These are phyloP conservation scores for Acer yangbiense DNA, from an alignment of 345 rosid genomes.

Conservation along the genomic window DNA sequence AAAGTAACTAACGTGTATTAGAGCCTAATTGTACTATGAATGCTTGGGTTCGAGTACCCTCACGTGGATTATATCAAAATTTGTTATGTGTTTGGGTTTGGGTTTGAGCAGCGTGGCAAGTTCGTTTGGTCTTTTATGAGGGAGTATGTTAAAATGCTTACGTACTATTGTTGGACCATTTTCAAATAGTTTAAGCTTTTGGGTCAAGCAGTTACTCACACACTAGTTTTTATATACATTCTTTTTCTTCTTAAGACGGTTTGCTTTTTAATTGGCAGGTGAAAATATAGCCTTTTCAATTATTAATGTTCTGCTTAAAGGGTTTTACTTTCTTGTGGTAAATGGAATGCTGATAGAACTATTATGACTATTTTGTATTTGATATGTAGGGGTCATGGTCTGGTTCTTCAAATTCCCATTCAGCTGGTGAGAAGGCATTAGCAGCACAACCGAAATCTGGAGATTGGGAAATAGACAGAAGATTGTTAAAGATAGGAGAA, in stretches of 20 bases:
- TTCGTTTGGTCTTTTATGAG: background rate
- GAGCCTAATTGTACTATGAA: background rate
- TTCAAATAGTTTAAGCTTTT: background rate
- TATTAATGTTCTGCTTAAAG: constrained; percentile 4
- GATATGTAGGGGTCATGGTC: constrained; percentile 59
- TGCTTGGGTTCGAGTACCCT: background rate
- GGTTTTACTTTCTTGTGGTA: background rate
- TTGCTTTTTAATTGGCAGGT: constrained; percentile 11
- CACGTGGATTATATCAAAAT: background rate
- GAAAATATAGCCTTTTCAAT: constrained; percentile 1
- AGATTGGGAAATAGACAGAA: constrained; percentile 61
- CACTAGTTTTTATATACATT: background rate
- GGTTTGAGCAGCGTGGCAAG: background rate
- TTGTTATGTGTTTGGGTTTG: background rate
- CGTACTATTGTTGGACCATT: background rate
- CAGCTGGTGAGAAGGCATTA: constrained; percentile 35
- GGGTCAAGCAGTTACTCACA: background rate
- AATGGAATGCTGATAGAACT: constrained; percentile 10
- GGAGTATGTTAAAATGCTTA: background rate
- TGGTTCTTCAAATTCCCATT: constrained; percentile 48
- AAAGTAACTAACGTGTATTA: background rate
- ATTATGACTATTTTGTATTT: constrained; percentile 10
- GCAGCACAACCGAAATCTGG: constrained; percentile 32
- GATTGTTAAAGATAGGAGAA: constrained; percentile 58
- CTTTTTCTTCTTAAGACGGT: background rate